These are phyloP conservation scores for Chaetomium sp. DNA, from an alignment of 2,329 filamentous ascomycete species.

Conservation along the genomic window DNA sequence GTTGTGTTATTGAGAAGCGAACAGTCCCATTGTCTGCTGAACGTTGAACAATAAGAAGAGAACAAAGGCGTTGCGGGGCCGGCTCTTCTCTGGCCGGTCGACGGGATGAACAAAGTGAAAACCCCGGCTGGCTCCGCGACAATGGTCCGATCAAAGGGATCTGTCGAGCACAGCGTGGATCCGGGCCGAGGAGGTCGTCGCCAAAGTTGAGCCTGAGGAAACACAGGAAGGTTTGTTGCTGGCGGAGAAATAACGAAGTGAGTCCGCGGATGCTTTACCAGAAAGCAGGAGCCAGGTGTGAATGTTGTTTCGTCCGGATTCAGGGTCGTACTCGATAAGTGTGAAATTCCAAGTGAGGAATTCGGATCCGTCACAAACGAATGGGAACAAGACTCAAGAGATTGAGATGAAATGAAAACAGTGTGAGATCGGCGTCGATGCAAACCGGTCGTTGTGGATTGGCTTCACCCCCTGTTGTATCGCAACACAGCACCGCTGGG, in stretches of 20 bases:
- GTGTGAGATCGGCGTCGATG: not conserved
- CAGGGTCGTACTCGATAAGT: too few relatives aligned
- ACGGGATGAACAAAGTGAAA: too few relatives aligned
- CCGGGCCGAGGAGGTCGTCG: too few relatives aligned
- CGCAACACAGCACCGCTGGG: conserved; percentile 1
- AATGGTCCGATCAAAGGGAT: too few relatives aligned
- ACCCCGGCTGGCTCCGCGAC: too few relatives aligned
- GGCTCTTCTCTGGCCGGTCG: conserved; percentile 1
- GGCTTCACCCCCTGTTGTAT: not conserved
- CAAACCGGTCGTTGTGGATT: not conserved
- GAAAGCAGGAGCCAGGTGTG: not conserved
- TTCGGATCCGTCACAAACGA: not conserved
- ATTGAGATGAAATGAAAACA: not conserved
- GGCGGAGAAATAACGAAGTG: not conserved
- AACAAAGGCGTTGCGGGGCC: conserved; percentile 1
- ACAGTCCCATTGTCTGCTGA: conserved; percentile 16
- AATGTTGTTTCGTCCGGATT: too few relatives aligned
- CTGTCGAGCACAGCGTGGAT: too few relatives aligned
- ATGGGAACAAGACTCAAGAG: not conserved
- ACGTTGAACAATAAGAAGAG: conserved; percentile 9
- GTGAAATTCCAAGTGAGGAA: not conserved
- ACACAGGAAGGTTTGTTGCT: too few relatives aligned
- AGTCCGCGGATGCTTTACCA: not conserved
- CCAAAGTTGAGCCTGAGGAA: too few relatives aligned
- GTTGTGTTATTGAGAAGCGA: conserved; percentile 9